phyloP scores from a whole-genome alignment of 148 eudicot genomes.

The Fagopyrum esculentum region DNA sequence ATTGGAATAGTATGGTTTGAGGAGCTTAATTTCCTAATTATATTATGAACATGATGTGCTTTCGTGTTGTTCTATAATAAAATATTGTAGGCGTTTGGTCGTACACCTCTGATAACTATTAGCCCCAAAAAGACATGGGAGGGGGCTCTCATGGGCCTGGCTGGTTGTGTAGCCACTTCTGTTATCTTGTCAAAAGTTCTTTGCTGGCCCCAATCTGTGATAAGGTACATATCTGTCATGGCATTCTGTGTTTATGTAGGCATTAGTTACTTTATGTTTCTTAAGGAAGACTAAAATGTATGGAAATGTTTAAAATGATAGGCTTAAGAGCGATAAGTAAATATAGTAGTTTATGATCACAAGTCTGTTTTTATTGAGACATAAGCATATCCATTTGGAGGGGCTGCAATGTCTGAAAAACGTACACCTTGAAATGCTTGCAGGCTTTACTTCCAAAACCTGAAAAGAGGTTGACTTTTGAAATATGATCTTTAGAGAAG shows the following conservation, averaged over 20 bases:
- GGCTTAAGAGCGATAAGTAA: not conserved
- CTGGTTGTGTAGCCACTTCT: slow-evolving; percentile 78
- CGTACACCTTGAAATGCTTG: not conserved
- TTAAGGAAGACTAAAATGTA: not conserved
- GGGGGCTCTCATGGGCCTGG: slow-evolving; percentile 74
- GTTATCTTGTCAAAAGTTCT: slow-evolving; percentile 54
- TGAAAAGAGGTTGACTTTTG: not conserved
- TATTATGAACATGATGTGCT: not conserved
- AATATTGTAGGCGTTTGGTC: slow-evolving; percentile 72
- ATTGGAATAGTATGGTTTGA: not conserved
- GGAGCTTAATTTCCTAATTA: not conserved
- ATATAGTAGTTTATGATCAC: not conserved
- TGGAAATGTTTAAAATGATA: not conserved
- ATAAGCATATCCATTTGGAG: not conserved
- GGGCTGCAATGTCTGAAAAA: not conserved
- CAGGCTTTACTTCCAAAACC: not conserved
- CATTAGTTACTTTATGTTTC: not conserved
- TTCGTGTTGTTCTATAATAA: not conserved
- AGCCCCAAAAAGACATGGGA: slow-evolving; percentile 99
- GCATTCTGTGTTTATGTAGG: not conserved
- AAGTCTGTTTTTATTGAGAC: not conserved
- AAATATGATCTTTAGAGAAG: not conserved
- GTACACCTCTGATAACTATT: slow-evolving; percentile 73
- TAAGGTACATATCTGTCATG: slow-evolving; percentile 40
- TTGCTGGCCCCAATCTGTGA: slow-evolving; percentile 66